These are phyloP conservation scores for Dendrobium chrysotoxum DNA, from an alignment of 106 monocot genomes.

Conservation along the genomic window DNA sequence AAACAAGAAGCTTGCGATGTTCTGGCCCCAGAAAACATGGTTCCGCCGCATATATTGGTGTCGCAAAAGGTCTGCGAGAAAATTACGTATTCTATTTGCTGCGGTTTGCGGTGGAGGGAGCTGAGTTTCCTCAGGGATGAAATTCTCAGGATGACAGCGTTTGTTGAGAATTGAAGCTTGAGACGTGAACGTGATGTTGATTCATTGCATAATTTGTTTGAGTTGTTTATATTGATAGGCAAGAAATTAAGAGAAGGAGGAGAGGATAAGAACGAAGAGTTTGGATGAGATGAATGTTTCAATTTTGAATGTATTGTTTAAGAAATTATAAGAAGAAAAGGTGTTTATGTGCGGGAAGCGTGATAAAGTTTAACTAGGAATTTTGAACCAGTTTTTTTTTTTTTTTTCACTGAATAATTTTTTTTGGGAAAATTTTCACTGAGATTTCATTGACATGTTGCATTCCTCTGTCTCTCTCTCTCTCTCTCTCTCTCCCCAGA, in stretches of 20 bases:
- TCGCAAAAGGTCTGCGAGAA: background rate
- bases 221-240: background rate
- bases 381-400: background rate
- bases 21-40: background rate
- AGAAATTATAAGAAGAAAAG: background rate
- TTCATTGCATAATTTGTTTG: background rate
- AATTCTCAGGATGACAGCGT: slow-evolving; percentile 9
- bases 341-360: background rate
- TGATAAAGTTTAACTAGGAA: background rate
- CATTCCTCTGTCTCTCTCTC: background rate
- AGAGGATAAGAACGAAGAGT: background rate
- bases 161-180: slow-evolving; percentile 2
- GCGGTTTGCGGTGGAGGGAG: background rate
- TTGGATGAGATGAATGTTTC: too few species aligned
- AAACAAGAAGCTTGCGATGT: background rate
- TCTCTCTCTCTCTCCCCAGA: too few species aligned
- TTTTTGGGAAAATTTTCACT: too few species aligned
- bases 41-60: slow-evolving; percentile 10
- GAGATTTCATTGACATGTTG: background rate
- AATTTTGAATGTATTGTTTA: background rate
- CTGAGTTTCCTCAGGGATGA: slow-evolving; percentile 1
- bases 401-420: too few species aligned
- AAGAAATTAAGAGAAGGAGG: background rate
- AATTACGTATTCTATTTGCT: background rate
- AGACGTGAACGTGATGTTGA: background rate